Base-by-base conservation (phyloP, 495 filamentous ascomycete genomes). In the Podospora pseudocomata region DNA sequence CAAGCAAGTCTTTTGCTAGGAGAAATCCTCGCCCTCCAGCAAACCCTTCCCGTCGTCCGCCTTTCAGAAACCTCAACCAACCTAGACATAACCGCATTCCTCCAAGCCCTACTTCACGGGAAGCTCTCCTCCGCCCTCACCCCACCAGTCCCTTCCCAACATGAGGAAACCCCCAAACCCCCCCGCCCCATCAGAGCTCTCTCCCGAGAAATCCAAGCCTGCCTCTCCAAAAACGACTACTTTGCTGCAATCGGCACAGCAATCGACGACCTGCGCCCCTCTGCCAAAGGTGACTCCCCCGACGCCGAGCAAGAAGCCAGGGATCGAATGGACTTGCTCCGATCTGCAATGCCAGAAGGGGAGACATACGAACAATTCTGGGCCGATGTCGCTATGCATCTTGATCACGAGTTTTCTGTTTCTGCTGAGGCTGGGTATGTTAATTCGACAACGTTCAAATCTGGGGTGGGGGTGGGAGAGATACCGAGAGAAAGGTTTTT, bases 401-500 rank as follows among this genome's bases (percentile, higher is more conserved):
- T 63, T 26, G 61, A 63, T 11, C 61, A 63, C 15, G 61, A 63
- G 61, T 4, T 63, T 5, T 11, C 2, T 2, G 3, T 49, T 11
- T 15, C 61, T n/a, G 28, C n/a, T 7, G 16, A 5, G 13, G 27
- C 61, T 5, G 20, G 20, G 32, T 63, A 63, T n/a, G 3, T 18
- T n/a, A 63, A 63, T 32, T 11, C 13, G 18, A n/a, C 28, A 18
- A 63, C 61, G 1, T 49, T 63, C 30, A 39, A 49, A 18, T 7
- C 2, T 18, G 34, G 34, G 34, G 32, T 49, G 4, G 7, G 4
- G 3, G 16, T 63, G n/a, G n/a, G 18, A 49, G 7, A 19, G 3
- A 63, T 63, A 18, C 61, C 61, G 5, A 16, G 61, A n/a, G 61
- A 63, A 20, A 13, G 61, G 18, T 63, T 63, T 49, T n/a, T 63